phyloP scores from a whole-genome alignment of 2,329 filamentous ascomycete species.

The Coniochaeta sp. region DNA sequence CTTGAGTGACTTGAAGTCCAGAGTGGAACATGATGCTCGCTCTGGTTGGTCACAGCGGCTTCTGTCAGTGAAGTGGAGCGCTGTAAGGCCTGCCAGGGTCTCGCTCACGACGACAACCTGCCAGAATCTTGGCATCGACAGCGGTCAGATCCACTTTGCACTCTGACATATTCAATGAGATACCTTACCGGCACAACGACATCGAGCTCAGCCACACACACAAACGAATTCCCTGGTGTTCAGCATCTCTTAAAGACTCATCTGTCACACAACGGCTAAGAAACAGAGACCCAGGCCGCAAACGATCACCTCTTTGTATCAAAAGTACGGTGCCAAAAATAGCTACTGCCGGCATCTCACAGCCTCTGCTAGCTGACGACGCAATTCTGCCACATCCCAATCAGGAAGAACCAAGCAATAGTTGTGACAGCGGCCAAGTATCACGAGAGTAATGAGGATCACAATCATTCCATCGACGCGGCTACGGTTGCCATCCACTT shows the following conservation, averaged over 20 bases:
- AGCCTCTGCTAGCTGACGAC: conserved; percentile 5
- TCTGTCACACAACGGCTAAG: neutral
- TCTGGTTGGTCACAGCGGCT: neutral
- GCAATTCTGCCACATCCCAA: neutral
- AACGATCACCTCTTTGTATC: neutral
- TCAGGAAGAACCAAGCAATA: neutral
- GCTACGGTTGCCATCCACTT: neutral
- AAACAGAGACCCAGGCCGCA: neutral
- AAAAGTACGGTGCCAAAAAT: neutral
- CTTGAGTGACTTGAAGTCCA: neutral
- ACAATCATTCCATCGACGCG: neutral
- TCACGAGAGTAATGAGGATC: neutral
- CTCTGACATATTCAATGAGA: neutral
- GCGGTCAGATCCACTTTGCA: neutral
- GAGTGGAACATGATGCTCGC: neutral
- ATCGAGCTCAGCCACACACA: neutral
- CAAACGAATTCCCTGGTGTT: neutral
- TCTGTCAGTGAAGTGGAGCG: neutral
- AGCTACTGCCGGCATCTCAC: neutral
- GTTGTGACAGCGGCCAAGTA: conserved; percentile 9
- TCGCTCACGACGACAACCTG: neutral
- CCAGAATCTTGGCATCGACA: neutral
- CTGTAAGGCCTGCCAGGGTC: too few species aligned
- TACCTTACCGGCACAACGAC: too few species aligned
- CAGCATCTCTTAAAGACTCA: neutral